Percentiles rank a stretch among this genome's conserved stretches.
These are phyloP conservation scores for Raddia distichophylla DNA, from an alignment of 176 grass and related monocot genomes.

Conservation along the genomic window DNA sequence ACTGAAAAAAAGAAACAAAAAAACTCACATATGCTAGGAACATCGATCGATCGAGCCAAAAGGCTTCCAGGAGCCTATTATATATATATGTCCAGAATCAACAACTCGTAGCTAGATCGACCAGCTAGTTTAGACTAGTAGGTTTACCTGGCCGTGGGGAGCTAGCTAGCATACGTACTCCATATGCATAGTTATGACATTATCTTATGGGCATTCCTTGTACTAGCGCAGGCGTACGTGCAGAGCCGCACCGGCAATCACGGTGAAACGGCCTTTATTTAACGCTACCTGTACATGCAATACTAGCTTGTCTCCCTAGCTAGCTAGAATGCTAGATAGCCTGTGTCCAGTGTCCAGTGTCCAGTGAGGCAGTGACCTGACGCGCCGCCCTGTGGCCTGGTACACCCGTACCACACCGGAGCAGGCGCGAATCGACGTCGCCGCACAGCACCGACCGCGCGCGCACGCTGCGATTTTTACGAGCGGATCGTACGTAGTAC, in stretches of 20 bases:
- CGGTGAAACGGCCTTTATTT: slow-evolving; percentile 24
- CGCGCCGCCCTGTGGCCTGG: not conserved
- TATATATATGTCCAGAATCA: not conserved
- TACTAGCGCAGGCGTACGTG: not conserved
- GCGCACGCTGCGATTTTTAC: no score
- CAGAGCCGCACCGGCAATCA: not conserved
- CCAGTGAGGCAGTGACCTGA: not conserved
- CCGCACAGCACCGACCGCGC: not conserved
- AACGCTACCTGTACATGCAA: not conserved
- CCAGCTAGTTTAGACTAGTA: not conserved
- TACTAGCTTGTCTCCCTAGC: slow-evolving; percentile 29
- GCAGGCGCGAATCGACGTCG: not conserved
- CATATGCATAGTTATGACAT: not conserved
- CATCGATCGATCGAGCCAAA: no score
- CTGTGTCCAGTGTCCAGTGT: not conserved
- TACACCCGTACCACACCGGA: not conserved
- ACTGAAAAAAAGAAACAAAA: no score
- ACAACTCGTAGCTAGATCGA: not conserved
- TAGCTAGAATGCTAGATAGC: no score
- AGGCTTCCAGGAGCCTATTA: no score
- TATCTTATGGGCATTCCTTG: slow-evolving; percentile 22
- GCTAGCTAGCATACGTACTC: no score
- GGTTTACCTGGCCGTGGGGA: not conserved
- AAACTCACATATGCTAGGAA: no score
- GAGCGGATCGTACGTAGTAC: no score